Conservation (phyloP, 768 basidiomycete genomes). For the Kondoa subrosea region DNA sequence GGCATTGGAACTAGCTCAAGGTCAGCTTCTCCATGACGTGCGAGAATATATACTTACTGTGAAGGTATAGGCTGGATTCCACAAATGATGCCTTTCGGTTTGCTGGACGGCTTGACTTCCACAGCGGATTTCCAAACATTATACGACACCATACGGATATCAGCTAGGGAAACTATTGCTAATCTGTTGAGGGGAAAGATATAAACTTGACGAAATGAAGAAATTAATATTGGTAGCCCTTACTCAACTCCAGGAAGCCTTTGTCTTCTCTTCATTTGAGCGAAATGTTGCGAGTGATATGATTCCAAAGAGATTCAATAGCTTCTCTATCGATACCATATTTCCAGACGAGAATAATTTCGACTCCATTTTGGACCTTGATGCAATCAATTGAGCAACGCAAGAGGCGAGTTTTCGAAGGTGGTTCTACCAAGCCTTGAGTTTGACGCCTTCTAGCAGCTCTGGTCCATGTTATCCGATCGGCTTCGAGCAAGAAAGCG, state of each 20-base stretch:
- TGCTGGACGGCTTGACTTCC: slow-evolving; percentile 66
- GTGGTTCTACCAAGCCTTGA: background rate
- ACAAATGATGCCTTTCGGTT: slow-evolving; percentile 83
- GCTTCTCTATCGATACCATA: slow-evolving; percentile 8
- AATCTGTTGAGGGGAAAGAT: slow-evolving; percentile 81
- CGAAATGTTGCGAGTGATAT: background rate
- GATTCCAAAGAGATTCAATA: slow-evolving; percentile 16
- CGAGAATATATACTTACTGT: background rate
- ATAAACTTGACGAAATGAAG: too few relatives aligned
- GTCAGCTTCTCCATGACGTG: slow-evolving; percentile 38
- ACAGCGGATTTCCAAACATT: slow-evolving; percentile 74
- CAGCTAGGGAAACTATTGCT: slow-evolving; percentile 60
- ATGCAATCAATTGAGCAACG: background rate
- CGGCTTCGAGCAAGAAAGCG: too few relatives aligned
- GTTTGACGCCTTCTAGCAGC: too few relatives aligned
- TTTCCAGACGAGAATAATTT: slow-evolving; percentile 9
- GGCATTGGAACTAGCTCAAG: slow-evolving; percentile 84
- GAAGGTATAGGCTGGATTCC: slow-evolving; percentile 74
- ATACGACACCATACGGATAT: slow-evolving; percentile 57
- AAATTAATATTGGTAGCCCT: too few relatives aligned
- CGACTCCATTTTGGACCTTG: background rate
- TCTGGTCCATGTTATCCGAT: too few relatives aligned
- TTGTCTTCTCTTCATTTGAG: background rate
- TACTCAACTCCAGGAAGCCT: too few relatives aligned
- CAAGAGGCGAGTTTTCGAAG: background rate